Evolutionary conservation across 2,329 filamentous ascomycete genomes (phyloP).

Genomic region (Trichoderma arundinaceum): DNA sequence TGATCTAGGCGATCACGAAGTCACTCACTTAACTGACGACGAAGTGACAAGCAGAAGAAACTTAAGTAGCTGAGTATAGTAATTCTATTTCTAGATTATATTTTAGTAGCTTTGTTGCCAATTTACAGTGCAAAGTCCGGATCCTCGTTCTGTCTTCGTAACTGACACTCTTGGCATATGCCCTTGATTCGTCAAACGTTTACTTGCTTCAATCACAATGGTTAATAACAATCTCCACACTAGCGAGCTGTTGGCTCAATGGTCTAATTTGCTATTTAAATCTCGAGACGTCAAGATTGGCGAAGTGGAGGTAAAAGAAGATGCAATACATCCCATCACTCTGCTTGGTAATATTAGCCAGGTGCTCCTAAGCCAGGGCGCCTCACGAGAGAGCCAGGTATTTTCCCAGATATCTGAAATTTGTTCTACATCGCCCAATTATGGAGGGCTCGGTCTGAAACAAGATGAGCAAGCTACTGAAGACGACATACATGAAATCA

Average conservation of each 20-base stretch:
- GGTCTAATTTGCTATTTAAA: not conserved
- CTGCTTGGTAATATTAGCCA: not conserved
- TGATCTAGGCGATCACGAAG: not conserved
- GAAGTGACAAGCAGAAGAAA: not conserved
- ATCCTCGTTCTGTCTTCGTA: too few relatives aligned
- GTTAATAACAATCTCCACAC: not conserved
- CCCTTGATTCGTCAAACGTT: not conserved
- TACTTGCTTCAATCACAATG: not conserved
- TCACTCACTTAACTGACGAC: not conserved
- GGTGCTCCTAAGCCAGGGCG: not conserved
- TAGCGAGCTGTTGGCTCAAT: not conserved
- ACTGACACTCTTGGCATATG: not conserved
- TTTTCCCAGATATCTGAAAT: constrained; percentile 12
- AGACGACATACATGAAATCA: constrained; percentile 16
- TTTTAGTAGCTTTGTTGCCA: not conserved
- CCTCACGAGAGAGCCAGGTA: constrained; percentile 3
- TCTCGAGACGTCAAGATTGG: constrained; percentile 6
- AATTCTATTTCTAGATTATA: not conserved
- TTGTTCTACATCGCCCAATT: constrained; percentile 19
- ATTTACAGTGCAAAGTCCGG: not conserved
- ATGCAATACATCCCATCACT: not conserved
- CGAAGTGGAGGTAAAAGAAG: not conserved
- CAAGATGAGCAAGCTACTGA: not conserved
- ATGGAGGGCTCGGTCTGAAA: constrained; percentile 28
- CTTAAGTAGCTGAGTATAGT: not conserved